Evolutionary conservation across 495 filamentous ascomycete genomes (phyloP), one percentile per base, ranked within the genome.

Genomic region (Podospora comata): DNA sequence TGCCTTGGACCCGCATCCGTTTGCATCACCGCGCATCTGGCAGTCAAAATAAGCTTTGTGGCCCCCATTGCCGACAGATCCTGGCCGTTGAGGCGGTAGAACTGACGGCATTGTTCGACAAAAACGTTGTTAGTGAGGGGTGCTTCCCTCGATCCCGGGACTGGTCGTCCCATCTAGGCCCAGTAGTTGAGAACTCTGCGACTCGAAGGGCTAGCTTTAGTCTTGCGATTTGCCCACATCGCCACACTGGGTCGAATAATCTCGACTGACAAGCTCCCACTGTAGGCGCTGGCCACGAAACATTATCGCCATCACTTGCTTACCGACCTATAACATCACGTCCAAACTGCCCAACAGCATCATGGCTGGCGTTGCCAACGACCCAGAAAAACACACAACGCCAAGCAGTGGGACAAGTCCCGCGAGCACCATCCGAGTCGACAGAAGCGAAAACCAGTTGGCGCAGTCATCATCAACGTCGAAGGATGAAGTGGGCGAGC

Each of bases 381-480:
- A 62, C 60, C 60, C 26, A 62, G 32, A 13, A 26, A 39, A 19
- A 5, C 9, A 1, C n/a, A 58, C 5, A 58, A 58, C n/a, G 18
- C 55, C n/a, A 58, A 19, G 16, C 18, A 27, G 30, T 18, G 18
- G 5, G 18, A 28, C 27, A 62, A 32, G 60, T 62, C 15, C 60
- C 23, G 60, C 60, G 19, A 62, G 60, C 23, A 62, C 23, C 60
- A 62, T 28, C 27, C 60, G 23, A 15, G 20, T 30, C 26, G 60
- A 32, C 5, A 62, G 18, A 9, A 62, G 18, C 18, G 23, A 62
- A 26, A 19, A 62, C 27, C 60, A 62, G 16, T 27, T 34, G 23
- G 18, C 6, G 5, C 60, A 32, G 7, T 62, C 60, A 16, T 7
- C 60, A 27, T 34, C 60, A 30, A 9, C 60, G 26, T 48, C 55